Conservation (phyloP, 2,329 filamentous ascomycete species). For the Trichophyton rubrum region DNA sequence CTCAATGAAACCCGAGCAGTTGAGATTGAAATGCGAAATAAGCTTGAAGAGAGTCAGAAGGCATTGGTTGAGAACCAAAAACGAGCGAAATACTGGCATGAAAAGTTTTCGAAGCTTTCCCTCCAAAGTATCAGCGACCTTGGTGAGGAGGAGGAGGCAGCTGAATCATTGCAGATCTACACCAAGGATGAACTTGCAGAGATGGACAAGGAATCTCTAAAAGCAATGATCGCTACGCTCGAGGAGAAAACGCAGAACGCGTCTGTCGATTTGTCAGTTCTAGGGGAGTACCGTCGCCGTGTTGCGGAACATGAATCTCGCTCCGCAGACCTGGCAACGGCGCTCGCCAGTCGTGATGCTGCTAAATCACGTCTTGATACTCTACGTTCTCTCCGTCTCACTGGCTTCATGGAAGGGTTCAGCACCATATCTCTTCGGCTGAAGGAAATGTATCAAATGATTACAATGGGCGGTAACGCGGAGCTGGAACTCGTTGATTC, state of each 20-base stretch:
- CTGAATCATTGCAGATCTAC: conserved; percentile 54
- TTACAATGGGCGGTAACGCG: conserved; percentile 97
- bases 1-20: conserved; percentile 77
- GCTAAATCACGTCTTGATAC: conserved; percentile 91
- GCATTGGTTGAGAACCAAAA: conserved; percentile 74
- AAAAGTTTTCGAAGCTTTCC: conserved; percentile 72
- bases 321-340: conserved; percentile 69
- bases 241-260: conserved; percentile 72
- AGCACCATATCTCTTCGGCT: conserved; percentile 82
- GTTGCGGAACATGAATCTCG: conserved; percentile 71
- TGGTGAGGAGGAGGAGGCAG: conserved; percentile 44
- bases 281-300: conserved; percentile 75
- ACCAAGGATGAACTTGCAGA: conserved; percentile 57
- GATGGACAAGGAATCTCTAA: conserved; percentile 50
- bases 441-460: conserved; percentile 99
- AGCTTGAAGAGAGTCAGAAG: conserved; percentile 93
- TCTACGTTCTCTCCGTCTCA: conserved; percentile 73
- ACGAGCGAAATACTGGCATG: conserved; percentile 71
- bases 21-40: conserved; percentile 98
- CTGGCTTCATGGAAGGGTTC: conserved; percentile 98
- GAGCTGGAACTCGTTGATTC: conserved; percentile 95
- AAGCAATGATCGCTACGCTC: conserved; percentile 52
- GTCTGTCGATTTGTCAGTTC: conserved; percentile 76
- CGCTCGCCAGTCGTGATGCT: conserved; percentile 64
- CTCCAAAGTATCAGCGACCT: conserved; percentile 71